Percentiles rank a stretch among this genome's conserved stretches.
These are phyloP conservation scores for Bremia lactucae DNA, from an alignment of 352 stramenopile species.

Conservation along the genomic window DNA sequence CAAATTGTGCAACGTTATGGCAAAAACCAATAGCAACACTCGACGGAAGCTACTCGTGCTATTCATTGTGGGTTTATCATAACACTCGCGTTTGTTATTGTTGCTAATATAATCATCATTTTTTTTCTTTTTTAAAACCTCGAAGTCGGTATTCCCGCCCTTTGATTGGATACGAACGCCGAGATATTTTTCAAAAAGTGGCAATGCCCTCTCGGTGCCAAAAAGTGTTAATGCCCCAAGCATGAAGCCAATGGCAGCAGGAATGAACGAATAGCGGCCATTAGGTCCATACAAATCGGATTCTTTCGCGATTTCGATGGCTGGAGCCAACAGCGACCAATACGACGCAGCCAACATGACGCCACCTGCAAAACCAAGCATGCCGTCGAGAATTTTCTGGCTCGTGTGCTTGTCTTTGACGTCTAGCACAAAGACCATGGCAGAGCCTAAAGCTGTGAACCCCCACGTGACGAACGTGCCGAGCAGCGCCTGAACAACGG, in stretches of 20 bases:
- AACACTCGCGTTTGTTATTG: conserved; percentile 3
- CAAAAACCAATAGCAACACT: conserved; percentile 80
- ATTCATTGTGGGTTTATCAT: conserved; percentile 9
- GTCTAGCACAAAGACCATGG: conserved; percentile 76
- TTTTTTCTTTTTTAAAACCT: conserved; percentile 20
- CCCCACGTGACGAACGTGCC: conserved; percentile 80
- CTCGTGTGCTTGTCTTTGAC: conserved; percentile 60
- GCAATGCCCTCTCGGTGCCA: conserved; percentile 56
- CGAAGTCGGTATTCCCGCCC: conserved; percentile 47
- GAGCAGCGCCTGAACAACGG: conserved; percentile 69
- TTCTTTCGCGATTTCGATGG: conserved; percentile 81
- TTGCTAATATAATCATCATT: conserved; percentile 28
- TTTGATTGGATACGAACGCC: conserved; percentile 25
- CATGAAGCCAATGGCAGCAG: conserved; percentile 74
- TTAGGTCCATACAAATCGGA: conserved; percentile 65
- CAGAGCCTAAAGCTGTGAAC: conserved; percentile 66
- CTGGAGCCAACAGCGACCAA: conserved; percentile 78
- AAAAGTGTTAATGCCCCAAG: conserved; percentile 68
- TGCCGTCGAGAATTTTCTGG: conserved; percentile 75
- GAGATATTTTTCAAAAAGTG: conserved; percentile 40
- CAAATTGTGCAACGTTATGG: conserved; percentile 87
- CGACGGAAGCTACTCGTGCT: conserved; percentile 52
- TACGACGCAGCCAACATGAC: conserved; percentile 88
- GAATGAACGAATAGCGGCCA: conserved; percentile 70
- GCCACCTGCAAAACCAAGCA: conserved; percentile 83